These are phyloP conservation scores for Polytrichum formosum DNA, from an alignment of 225 moss, liverwort and hornwort genomes.

Conservation along the genomic window DNA sequence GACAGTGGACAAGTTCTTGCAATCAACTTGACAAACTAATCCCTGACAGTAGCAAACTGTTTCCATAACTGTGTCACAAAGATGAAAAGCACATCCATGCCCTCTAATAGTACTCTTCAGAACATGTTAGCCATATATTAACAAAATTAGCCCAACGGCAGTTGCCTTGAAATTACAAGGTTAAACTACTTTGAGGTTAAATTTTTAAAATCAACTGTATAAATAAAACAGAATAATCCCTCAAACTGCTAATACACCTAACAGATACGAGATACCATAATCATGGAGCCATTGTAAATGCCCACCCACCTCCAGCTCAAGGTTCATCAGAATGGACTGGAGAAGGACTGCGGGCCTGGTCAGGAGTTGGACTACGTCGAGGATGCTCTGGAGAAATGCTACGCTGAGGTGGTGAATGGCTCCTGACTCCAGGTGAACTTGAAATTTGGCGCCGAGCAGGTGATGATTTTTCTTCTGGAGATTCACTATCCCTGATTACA, in stretches of 20 bases:
- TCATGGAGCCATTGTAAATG: not conserved
- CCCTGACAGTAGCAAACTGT: too few species aligned
- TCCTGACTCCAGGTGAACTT: conserved; percentile 35
- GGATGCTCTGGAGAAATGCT: conserved; percentile 49
- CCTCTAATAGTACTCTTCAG: too few species aligned
- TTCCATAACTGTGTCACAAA: too few species aligned
- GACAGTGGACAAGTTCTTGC: not conserved
- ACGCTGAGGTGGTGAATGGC: conserved; percentile 43
- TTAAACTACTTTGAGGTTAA: too few species aligned
- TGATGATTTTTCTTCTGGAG: conserved; percentile 36
- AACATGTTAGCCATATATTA: too few species aligned
- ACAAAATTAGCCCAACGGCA: too few species aligned
- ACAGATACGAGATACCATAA: not conserved
- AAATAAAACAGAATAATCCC: not conserved
- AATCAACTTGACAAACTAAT: too few species aligned
- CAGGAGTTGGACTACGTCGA: conserved; percentile 46
- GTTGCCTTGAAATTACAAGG: too few species aligned
- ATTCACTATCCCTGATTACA: conserved; percentile 39
- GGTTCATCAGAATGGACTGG: conserved; percentile 53
- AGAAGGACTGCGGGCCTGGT: conserved; percentile 71
- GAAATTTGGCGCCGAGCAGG: conserved; percentile 39
- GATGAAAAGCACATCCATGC: too few species aligned
- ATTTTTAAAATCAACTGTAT: too few species aligned
- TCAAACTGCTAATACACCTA: not conserved
- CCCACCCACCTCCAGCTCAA: conserved; percentile 22